Evolutionary conservation across 805 yeast genomes (phyloP).

Genomic region (Hanseniaspora mollemarum): DNA sequence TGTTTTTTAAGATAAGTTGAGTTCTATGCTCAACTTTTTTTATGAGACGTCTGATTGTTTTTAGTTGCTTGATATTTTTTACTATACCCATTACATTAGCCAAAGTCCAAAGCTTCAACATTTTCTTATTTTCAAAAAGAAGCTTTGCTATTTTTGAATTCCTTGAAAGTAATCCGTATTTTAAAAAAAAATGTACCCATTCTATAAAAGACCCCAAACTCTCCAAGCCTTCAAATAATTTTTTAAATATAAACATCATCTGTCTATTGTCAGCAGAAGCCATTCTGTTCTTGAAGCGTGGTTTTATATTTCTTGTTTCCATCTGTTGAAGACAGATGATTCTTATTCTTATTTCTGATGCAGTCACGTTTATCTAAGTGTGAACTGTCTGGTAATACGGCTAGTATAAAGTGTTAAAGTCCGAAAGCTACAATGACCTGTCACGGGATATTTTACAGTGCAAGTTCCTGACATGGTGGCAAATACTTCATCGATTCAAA

Average conservation of each 20-base stretch:
- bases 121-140: not conserved
- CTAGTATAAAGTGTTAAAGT: no score
- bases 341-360: no score
- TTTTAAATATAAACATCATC: not conserved
- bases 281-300: no score
- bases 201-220: not conserved
- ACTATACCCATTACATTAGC: constrained; percentile 1
- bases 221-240: not conserved
- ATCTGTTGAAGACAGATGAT: no score
- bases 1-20: not conserved
- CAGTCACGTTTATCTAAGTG: no score
- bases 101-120: constrained; percentile 2
- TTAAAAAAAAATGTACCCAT: not conserved
- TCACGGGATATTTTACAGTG: no score
- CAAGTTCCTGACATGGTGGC: no score
- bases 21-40: not conserved
- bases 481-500: no score
- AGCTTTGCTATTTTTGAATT: not conserved
- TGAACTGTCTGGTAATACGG: no score
- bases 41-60: not conserved
- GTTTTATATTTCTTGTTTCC: no score
- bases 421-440: no score
- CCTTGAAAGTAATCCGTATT: constrained; percentile 1
- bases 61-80: not conserved
- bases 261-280: not conserved